Evolutionary conservation across 257 asterid genomes (phyloP).

Genomic region (Capsicum baccatum): DNA sequence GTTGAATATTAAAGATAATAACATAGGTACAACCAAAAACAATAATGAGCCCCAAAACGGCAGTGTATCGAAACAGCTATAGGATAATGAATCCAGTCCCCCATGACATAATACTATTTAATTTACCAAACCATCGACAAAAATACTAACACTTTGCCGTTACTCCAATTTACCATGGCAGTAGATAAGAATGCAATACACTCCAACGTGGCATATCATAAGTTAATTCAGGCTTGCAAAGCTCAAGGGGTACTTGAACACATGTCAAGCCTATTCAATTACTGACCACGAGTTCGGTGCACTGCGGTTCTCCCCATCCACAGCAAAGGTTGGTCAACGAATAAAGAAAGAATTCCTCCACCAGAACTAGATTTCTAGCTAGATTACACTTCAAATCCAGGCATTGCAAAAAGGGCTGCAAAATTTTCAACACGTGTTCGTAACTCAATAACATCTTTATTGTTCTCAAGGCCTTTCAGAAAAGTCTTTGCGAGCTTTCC

Average conservation of each 20-base stretch:
- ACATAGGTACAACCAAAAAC: conserved; percentile 9
- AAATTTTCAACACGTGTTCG: conserved; percentile 76
- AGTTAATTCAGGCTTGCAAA: background rate
- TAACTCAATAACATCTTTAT: conserved; percentile 76
- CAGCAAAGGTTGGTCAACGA: conserved; percentile 15
- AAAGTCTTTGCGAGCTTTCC: conserved; percentile 70
- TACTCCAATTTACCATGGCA: background rate
- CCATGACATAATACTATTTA: background rate
- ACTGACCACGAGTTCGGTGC: conserved; percentile 14
- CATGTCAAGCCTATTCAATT: conserved; percentile 4
- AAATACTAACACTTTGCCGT: background rate
- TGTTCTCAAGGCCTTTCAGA: conserved; percentile 74
- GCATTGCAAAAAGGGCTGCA: conserved; percentile 87
- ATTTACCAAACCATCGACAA: conserved; percentile 25
- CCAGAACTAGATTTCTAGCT: background rate
- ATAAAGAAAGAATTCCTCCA: conserved; percentile 11
- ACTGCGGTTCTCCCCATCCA: background rate
- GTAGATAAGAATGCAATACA: background rate
- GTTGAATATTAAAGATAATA: conserved; percentile 12
- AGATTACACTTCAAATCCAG: conserved; percentile 71
- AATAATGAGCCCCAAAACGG: background rate
- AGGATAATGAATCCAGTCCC: background rate
- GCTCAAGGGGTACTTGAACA: background rate
- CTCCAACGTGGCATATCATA: background rate
- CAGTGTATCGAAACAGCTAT: background rate